Evolutionary conservation across 768 basidiomycete species (phyloP).

Genomic region (Tricholoma hemisulphureum): DNA sequence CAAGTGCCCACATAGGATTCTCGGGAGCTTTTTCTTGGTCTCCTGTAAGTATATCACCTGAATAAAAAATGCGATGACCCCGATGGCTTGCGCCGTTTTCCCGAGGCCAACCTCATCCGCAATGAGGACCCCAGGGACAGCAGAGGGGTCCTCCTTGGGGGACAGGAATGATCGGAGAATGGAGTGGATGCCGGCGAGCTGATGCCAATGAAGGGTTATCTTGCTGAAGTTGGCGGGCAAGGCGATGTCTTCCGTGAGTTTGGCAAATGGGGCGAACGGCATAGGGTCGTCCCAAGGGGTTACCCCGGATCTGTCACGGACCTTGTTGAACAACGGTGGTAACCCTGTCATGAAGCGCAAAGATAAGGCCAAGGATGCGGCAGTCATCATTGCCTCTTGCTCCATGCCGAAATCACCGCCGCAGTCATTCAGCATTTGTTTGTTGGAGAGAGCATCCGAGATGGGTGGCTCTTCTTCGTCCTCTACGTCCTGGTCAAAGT

Average conservation of each 20-base stretch:
- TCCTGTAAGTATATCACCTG: slow-evolving; percentile 5
- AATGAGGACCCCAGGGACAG: slow-evolving; percentile 17
- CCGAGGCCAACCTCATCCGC: slow-evolving; percentile 33
- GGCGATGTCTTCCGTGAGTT: no score
- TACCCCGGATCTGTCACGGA: slow-evolving; percentile 2
- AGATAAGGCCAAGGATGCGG: neutral
- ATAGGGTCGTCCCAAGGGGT: slow-evolving; percentile 10
- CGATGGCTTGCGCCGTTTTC: slow-evolving; percentile 25
- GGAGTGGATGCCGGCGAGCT: slow-evolving; percentile 21
- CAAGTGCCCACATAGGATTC: slow-evolving; percentile 6
- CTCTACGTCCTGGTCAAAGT: slow-evolving; percentile 6
- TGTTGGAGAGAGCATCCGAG: neutral
- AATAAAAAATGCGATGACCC: slow-evolving; percentile 19
- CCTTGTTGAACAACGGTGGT: slow-evolving; percentile 13
- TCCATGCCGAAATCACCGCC: slow-evolving; percentile 24
- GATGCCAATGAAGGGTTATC: slow-evolving; percentile 26
- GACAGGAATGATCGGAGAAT: no score
- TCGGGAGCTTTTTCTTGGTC: neutral
- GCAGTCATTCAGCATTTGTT: neutral
- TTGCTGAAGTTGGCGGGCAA: neutral
- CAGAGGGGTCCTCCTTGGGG: neutral
- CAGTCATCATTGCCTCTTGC: slow-evolving; percentile 12
- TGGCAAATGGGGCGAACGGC: neutral
- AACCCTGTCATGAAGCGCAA: slow-evolving; percentile 7
- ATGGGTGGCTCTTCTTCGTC: neutral